phyloP scores from a whole-genome alignment of 495 filamentous ascomycete genomes.

The Penicillium nucicola region DNA sequence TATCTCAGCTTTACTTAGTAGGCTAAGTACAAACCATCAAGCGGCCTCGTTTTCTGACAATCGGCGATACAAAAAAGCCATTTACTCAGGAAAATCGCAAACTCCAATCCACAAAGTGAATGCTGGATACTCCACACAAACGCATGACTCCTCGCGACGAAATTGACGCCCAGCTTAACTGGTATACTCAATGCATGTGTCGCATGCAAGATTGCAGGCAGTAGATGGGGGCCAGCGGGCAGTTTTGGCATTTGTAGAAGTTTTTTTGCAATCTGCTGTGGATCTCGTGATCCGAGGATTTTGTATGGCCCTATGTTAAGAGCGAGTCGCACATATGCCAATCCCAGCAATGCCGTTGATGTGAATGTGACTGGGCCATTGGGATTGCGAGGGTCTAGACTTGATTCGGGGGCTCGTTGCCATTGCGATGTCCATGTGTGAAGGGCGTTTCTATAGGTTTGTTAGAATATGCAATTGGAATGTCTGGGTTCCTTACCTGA shows the following conservation, averaged over 20 bases:
- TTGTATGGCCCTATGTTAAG: constrained; percentile 20
- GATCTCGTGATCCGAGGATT: constrained; percentile 31
- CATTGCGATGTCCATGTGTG: constrained; percentile 53
- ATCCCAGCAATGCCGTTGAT: constrained; percentile 54
- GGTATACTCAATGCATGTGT: constrained; percentile 35
- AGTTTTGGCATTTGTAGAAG: constrained; percentile 11
- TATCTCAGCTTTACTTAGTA: neutral
- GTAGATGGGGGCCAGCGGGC: constrained; percentile 20
- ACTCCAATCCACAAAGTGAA: constrained; percentile 34
- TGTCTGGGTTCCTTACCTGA: constrained; percentile 42
- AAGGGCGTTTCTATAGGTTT: constrained; percentile 36
- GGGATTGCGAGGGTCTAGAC: constrained; percentile 36
- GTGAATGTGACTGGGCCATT: constrained; percentile 57
- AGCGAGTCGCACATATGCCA: constrained; percentile 55
- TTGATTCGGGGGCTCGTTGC: constrained; percentile 40
- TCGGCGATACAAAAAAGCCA: constrained; percentile 27
- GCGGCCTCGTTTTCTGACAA: neutral
- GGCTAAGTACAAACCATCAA: constrained; percentile 13
- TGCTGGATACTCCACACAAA: constrained; percentile 37
- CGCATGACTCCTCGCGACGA: constrained; percentile 29
- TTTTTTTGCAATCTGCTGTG: constrained; percentile 11
- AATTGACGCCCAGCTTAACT: constrained; percentile 28
- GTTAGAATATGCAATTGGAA: constrained; percentile 8
- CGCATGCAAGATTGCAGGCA: constrained; percentile 28
- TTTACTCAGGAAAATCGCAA: constrained; percentile 31